Percentiles rank a stretch among this genome's conserved stretches.
Evolutionary conservation across 2,329 filamentous ascomycete species (phyloP).

Genomic region (Sporothrix pseudoabietina): DNA sequence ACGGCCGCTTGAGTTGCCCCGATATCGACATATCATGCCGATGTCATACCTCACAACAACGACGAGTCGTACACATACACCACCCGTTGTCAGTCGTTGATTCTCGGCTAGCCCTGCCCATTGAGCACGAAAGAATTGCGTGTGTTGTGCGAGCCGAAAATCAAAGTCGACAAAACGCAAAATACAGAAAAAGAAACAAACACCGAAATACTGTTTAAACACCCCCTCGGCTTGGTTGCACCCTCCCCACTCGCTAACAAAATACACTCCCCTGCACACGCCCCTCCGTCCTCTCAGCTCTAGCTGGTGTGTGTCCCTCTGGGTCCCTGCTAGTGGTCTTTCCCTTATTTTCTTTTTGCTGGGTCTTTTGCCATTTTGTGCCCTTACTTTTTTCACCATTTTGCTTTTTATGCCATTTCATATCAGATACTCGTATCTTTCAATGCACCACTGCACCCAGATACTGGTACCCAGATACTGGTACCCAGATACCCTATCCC

Average conservation of each 20-base stretch:
- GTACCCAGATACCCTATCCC: not conserved
- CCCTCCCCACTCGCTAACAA: not conserved
- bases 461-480: not conserved
- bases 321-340: constrained; percentile 11
- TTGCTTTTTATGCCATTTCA: not conserved
- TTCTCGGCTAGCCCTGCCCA: not conserved
- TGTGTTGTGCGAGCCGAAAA: not conserved
- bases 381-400: not conserved
- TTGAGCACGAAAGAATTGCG: constrained; percentile 14
- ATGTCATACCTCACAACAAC: not conserved
- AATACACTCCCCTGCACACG: constrained; percentile 19
- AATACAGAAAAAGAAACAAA: not conserved
- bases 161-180: not conserved
- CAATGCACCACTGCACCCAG: not conserved
- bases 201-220: not conserved
- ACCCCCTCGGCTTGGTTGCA: not conserved
- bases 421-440: not conserved
- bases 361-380: not conserved
- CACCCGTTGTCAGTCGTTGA: not conserved
- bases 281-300: not conserved
- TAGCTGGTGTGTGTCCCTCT: constrained; percentile 13
- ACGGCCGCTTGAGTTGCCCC: not conserved
- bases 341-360: constrained; percentile 10
- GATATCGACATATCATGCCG: not conserved
- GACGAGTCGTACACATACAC: not conserved